Evolutionary conservation across 257 asterid species (phyloP).

Genomic region (Petunia axillaris): DNA sequence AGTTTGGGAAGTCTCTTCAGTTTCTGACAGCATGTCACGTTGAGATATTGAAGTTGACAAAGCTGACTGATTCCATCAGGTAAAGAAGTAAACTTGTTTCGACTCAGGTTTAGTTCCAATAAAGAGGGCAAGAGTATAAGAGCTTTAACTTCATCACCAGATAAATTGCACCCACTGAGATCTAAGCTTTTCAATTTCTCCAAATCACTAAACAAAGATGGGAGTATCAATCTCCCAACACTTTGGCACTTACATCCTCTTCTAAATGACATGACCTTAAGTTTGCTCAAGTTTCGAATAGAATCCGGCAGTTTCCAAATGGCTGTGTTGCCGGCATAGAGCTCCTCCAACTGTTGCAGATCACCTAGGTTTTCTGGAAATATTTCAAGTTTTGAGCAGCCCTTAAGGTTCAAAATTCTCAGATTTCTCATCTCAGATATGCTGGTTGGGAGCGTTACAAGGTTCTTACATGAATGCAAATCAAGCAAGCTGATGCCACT

Average conservation of each 20-base stretch:
- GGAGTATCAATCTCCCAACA: background rate
- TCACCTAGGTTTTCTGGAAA: background rate
- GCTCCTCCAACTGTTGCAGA: background rate
- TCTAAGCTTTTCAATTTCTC: conserved; percentile 1
- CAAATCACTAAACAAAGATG: background rate
- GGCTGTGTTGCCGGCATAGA: background rate
- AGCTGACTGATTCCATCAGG: background rate
- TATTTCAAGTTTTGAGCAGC: background rate
- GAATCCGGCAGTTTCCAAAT: background rate
- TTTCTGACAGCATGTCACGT: background rate
- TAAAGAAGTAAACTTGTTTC: background rate
- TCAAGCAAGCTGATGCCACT: background rate
- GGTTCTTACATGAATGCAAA: background rate
- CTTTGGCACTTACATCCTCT: background rate
- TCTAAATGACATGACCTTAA: background rate
- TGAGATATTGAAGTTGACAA: conserved; percentile 10
- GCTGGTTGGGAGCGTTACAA: conserved; percentile 10
- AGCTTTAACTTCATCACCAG: background rate
- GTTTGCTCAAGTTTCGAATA: background rate
- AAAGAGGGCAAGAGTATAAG: background rate
- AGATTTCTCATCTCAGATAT: background rate
- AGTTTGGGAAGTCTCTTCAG: conserved; percentile 13
- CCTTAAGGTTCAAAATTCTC: background rate
- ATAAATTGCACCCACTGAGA: background rate
- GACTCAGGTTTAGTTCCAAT: background rate